phyloP scores from a whole-genome alignment of 2,329 filamentous ascomycete species.

The Arthrobotrys sphaeroides region DNA sequence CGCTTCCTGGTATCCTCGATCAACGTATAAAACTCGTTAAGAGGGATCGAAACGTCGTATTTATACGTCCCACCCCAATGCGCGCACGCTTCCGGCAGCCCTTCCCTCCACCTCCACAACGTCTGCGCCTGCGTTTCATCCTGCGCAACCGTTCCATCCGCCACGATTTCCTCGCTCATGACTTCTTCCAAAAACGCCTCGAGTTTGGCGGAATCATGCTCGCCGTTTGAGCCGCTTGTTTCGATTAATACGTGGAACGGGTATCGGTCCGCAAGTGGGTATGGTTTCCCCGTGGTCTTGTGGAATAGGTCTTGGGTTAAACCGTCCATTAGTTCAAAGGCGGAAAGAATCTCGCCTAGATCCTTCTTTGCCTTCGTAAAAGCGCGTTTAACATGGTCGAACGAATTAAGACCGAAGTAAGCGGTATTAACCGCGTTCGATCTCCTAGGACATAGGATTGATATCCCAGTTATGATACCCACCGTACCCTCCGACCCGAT shows the following conservation, averaged over 20 bases:
- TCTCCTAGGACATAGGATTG: conserved; percentile 86
- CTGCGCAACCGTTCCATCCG: conserved; percentile 89
- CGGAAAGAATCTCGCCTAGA: conserved; percentile 92
- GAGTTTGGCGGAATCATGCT: conserved; percentile 86
- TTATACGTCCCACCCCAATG: conserved; percentile 98
- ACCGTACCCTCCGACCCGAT: conserved; percentile 96
- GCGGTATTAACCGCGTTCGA: conserved; percentile 92
- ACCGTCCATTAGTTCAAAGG: conserved; percentile 96
- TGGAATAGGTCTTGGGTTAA: conserved; percentile 81
- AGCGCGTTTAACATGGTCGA: conserved; percentile 84
- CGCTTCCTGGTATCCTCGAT: conserved; percentile 84
- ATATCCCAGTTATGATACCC: conserved; percentile 89
- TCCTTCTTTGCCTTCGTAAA: conserved; percentile 90
- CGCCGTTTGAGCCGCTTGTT: conserved; percentile 91
- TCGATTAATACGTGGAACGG: conserved; percentile 98
- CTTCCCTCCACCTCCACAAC: conserved; percentile 93
- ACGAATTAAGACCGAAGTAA: conserved; percentile 86
- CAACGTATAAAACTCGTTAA: conserved; percentile 84
- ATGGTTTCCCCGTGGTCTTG: conserved; percentile 76
- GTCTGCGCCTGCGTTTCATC: conserved; percentile 87
- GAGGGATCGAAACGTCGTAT: conserved; percentile 94
- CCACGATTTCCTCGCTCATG: conserved; percentile 85
- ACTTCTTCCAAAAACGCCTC: conserved; percentile 90
- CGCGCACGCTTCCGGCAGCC: conserved; percentile 85
- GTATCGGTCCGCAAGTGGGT: conserved; percentile 76